A percentile compares a stretch with the other conserved stretches of the same genome.
Evolutionary conservation across 257 asterid species (phyloP).

Genomic region (Haberlea rhodopensis): DNA sequence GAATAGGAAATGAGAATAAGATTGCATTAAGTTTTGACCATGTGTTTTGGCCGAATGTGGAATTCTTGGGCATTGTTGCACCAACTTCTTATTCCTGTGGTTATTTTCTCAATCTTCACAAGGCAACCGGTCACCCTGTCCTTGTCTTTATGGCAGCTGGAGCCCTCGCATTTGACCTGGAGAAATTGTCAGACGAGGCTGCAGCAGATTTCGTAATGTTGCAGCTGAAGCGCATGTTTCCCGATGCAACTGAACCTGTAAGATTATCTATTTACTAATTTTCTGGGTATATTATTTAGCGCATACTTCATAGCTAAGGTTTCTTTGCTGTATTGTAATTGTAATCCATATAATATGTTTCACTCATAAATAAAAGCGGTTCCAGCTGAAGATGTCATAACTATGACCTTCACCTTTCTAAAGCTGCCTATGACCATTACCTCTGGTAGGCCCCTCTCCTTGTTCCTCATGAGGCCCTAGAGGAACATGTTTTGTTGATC

Average conservation of each 20-base stretch:
- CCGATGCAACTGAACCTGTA: constrained; percentile 81
- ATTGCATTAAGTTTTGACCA: constrained; percentile 71
- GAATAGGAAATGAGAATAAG: constrained; percentile 92
- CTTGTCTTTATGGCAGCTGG: constrained; percentile 99
- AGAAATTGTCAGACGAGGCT: constrained; percentile 81
- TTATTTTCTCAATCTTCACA: constrained; percentile 92
- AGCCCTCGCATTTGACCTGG: constrained; percentile 78
- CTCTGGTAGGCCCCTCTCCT: too few relatives aligned
- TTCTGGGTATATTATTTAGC: background rate
- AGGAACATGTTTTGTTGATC: too few relatives aligned
- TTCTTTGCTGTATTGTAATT: background rate
- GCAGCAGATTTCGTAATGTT: constrained; percentile 70
- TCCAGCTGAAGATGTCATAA: background rate
- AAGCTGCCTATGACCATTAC: too few relatives aligned
- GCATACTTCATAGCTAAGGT: background rate
- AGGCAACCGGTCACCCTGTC: constrained; percentile 88
- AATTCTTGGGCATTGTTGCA: constrained; percentile 78
- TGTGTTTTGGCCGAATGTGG: constrained; percentile 96
- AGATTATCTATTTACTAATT: constrained; percentile 28
- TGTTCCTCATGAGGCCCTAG: too few relatives aligned
- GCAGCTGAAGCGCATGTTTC: constrained; percentile 86
- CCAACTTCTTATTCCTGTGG: constrained; percentile 85
- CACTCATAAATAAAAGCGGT: background rate
- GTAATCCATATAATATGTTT: background rate
- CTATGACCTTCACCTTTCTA: background rate